phyloP scores from a whole-genome alignment of 768 basidiomycete species.

The Mycena vitilis region DNA sequence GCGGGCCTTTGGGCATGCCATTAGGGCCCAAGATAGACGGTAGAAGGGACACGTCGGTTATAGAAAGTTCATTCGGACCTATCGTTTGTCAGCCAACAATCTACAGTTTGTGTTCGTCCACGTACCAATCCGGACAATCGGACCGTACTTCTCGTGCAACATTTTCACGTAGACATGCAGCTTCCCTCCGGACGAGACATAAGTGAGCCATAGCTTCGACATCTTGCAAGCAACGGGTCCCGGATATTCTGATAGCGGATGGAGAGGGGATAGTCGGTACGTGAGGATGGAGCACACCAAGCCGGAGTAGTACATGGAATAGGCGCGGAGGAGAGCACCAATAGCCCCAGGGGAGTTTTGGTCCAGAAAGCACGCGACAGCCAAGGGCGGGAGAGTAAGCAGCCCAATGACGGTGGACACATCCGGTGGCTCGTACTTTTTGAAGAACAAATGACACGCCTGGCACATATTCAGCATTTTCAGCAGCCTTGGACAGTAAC shows the following conservation, averaged over 20 bases:
- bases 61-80: conserved; percentile 62
- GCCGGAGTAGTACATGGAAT: conserved; percentile 5
- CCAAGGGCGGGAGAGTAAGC: neutral
- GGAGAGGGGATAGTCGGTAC: conserved; percentile 60
- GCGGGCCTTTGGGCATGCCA: conserved; percentile 56
- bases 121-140: conserved; percentile 65
- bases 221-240: conserved; percentile 55
- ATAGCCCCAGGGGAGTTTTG: neutral
- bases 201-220: conserved; percentile 51
- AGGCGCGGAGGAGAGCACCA: neutral
- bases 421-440: conserved; percentile 14
- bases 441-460: conserved; percentile 21
- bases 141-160: conserved; percentile 64
- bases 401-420: neutral
- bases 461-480: neutral
- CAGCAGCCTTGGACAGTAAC: neutral
- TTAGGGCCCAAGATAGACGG: conserved; percentile 47
- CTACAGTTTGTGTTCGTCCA: neutral
- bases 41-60: conserved; percentile 48
- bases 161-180: conserved; percentile 56
- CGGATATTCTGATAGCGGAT: conserved; percentile 59
- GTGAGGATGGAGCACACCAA: conserved; percentile 38
- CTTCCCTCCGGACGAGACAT: conserved; percentile 48
- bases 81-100: neutral
- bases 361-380: neutral